Evolutionary conservation across 2,329 filamentous ascomycete species (phyloP).

Genomic region (Colletotrichum sp.): DNA sequence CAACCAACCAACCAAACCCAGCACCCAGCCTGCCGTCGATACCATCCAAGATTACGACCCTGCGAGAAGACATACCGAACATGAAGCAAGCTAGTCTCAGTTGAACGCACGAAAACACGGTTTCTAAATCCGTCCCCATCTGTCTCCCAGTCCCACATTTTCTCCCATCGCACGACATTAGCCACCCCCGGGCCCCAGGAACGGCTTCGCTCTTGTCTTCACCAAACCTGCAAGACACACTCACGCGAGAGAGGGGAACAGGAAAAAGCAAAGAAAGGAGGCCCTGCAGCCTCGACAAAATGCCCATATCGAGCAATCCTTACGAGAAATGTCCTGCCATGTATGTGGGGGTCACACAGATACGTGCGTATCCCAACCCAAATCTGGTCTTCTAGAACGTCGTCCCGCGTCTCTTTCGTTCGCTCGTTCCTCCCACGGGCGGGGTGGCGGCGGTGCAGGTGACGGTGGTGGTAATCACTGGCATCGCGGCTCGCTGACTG

Average conservation of each 20-base stretch:
- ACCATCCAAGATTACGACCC: not conserved
- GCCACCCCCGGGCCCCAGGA: not conserved
- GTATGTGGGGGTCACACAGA: conserved; percentile 7
- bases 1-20: not conserved
- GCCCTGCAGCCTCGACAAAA: not conserved
- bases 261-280: not conserved
- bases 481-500: not conserved
- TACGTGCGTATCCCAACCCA: not conserved
- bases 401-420: not conserved
- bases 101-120: not conserved
- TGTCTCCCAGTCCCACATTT: not conserved
- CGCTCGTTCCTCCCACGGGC: not conserved
- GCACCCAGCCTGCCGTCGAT: not conserved
- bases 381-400: not conserved
- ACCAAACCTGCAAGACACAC: not conserved
- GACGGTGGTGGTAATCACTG: not conserved
- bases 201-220: not conserved
- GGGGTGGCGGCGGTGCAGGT: not conserved
- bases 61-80: not conserved
- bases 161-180: not conserved
- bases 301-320: not conserved
- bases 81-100: conserved; percentile 2
- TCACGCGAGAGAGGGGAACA: not conserved
- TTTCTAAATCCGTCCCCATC: not conserved
- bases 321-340: conserved; percentile 1